These are phyloP conservation scores for Neurospora sp. DNA, from an alignment of 495 filamentous ascomycete species.

Conservation along the genomic window DNA sequence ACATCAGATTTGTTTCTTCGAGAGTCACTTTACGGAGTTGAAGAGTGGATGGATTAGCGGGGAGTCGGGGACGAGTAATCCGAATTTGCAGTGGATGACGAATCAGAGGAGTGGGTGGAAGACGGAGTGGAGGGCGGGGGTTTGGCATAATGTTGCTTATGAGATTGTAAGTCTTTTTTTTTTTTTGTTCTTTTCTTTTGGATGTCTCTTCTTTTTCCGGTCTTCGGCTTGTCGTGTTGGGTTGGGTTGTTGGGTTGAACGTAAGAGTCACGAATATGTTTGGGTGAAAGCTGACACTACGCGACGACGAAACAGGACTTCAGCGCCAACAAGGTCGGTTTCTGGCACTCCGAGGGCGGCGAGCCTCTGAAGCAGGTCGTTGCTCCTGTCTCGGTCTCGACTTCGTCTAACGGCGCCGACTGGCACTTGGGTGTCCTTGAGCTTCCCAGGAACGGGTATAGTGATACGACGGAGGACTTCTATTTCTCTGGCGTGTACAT, in stretches of 20 bases:
- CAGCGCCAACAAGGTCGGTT: constrained; percentile 43
- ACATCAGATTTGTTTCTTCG: constrained; percentile 65
- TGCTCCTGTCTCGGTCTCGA: constrained; percentile 43
- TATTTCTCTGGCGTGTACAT: constrained; percentile 65
- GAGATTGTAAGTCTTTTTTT: constrained; percentile 31
- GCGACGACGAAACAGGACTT: constrained; percentile 35
- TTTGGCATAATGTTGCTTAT: constrained; percentile 67
- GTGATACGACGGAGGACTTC: constrained; percentile 51
- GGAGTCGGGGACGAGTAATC: constrained; percentile 42
- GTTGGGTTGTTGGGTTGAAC: not conserved
- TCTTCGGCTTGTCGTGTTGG: not conserved
- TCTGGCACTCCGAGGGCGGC: constrained; percentile 57
- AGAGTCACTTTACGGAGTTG: constrained; percentile 63
- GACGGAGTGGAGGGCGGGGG: constrained; percentile 38
- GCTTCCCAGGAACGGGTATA: constrained; percentile 45
- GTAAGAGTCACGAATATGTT: not conserved
- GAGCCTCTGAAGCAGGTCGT: constrained; percentile 47
- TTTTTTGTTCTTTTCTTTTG: not conserved
- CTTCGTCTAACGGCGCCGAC: constrained; percentile 58
- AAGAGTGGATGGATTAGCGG: constrained; percentile 58
- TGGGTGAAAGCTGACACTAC: too few species aligned
- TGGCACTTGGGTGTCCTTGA: constrained; percentile 68
- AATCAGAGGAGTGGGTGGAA: constrained; percentile 31
- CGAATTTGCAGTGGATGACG: constrained; percentile 37
- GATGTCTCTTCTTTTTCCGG: not conserved